Base-by-base conservation (phyloP, 2,329 filamentous ascomycete species). In the Penicillium palitans region DNA sequence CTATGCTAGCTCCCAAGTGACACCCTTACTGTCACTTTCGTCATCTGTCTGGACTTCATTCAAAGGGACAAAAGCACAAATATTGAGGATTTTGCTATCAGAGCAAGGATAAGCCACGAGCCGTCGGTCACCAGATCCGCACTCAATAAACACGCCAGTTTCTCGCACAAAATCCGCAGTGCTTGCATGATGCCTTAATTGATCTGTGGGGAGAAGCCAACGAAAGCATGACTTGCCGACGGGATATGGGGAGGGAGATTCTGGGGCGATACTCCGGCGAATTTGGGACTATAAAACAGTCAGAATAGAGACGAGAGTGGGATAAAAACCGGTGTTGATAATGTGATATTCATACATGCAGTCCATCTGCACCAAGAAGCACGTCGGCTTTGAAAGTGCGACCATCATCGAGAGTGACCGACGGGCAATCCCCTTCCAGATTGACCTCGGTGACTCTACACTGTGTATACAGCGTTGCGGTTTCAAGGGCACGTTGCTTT, bases 51-150 rank as follows among this genome's bases (percentile, higher is more conserved):
- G 44, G 1, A 72, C 70, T 17, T 77, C 73, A 1, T 70, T 74
- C 31, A 42, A 80, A 71, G 8, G 82, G 76, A 65, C 81, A 77
- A 51, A 84, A 73, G 54, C 77, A 76, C 5, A 81, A 73, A 70
- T 77, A 57, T 82, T 82, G 52, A 81, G 66, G 24, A 80, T 53
- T 7, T 72, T 73, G 57, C 79, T 78, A 55, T 79, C 70, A 0
- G 72, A 72, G 19, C 79, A 81, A 0, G 78, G 81, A 61, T 80
- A 81, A 24, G 77, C 74, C 3, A 82, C 75, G 0, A 81, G 66
- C 8, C 78, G 69, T 4, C 77, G 70, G 52, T 81, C 78, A 1
- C 67, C 57, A 0, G 66, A 76, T 25, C 76, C 72, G 61, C 75
- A 77, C 65, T 81, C 78, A 4, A 73, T 65, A 19, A 83, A 68